phyloP scores from a whole-genome alignment of 202 grass and related monocot genomes.

The Hordeum pubiflorum region DNA sequence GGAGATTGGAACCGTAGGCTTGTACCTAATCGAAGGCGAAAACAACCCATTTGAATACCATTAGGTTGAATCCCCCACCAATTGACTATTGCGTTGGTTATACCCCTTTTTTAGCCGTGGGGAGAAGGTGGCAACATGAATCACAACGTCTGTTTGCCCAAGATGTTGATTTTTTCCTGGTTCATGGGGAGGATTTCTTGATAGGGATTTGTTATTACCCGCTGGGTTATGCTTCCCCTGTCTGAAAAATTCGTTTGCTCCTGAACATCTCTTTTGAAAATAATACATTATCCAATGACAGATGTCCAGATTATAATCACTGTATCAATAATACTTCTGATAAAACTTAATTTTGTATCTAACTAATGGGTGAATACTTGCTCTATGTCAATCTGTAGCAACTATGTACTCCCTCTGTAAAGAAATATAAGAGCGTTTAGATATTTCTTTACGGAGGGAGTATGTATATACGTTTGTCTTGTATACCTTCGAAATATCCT shows the following conservation, averaged over 20 bases:
- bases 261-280: neutral
- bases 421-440: no score
- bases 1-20: neutral
- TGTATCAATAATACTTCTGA: neutral
- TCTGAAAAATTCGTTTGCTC: neutral
- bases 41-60: neutral
- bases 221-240: neutral
- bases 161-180: neutral
- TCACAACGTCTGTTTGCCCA: neutral
- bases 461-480: no score
- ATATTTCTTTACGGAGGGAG: no score
- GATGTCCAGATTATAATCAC: neutral
- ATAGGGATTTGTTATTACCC: neutral
- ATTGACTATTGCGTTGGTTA: neutral
- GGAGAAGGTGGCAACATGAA: neutral
- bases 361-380: neutral
- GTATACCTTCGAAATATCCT: neutral
- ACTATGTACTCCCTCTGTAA: no score
- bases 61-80: neutral
- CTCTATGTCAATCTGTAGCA: neutral
- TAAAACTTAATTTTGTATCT: neutral
- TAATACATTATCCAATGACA: neutral
- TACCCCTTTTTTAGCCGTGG: neutral
- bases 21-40: neutral
- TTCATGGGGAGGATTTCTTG: neutral